Percentiles rank a stretch among this genome's conserved stretches.
phyloP scores from a whole-genome alignment of 345 rosid species.

The Microthlaspi erraticum region DNA sequence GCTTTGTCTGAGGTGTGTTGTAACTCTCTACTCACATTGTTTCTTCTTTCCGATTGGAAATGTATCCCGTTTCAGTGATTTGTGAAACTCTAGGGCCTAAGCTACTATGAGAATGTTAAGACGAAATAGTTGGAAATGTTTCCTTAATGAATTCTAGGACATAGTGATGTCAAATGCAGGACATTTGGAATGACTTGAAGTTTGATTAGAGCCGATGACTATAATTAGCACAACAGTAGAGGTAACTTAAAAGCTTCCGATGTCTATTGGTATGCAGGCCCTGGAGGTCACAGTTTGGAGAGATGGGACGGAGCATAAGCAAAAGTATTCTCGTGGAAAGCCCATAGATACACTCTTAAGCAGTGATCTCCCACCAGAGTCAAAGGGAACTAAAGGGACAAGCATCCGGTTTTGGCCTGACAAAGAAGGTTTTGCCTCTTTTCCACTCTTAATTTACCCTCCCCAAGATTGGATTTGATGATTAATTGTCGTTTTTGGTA shows the following conservation, averaged over 20 bases:
- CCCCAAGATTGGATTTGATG: constrained; percentile 28
- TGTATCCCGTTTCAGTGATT: background rate
- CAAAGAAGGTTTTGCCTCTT: constrained; percentile 67
- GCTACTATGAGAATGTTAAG: constrained; percentile 15
- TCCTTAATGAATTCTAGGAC: constrained; percentile 15
- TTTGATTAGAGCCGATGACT: constrained; percentile 5
- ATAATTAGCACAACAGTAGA: background rate
- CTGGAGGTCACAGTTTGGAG: constrained; percentile 93
- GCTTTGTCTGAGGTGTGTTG: constrained; percentile 90
- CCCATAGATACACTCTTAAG: constrained; percentile 65
- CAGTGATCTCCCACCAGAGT: constrained; percentile 62
- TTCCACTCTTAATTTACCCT: constrained; percentile 21
- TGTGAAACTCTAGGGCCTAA: background rate
- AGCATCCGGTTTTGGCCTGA: constrained; percentile 95
- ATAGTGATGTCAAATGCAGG: constrained; percentile 17
- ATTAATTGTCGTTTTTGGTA: constrained; percentile 19
- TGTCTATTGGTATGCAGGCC: constrained; percentile 52
- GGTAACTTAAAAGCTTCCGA: constrained; percentile 18
- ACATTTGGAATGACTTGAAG: constrained; percentile 20
- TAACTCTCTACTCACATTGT: constrained; percentile 17
- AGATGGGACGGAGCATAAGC: constrained; percentile 77
- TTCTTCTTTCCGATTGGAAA: background rate
- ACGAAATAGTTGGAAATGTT: background rate
- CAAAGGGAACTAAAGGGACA: constrained; percentile 70
- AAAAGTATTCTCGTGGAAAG: constrained; percentile 90